Base-by-base conservation (phyloP, 441 rosid genomes). In the Heliophila coronopifolia region DNA sequence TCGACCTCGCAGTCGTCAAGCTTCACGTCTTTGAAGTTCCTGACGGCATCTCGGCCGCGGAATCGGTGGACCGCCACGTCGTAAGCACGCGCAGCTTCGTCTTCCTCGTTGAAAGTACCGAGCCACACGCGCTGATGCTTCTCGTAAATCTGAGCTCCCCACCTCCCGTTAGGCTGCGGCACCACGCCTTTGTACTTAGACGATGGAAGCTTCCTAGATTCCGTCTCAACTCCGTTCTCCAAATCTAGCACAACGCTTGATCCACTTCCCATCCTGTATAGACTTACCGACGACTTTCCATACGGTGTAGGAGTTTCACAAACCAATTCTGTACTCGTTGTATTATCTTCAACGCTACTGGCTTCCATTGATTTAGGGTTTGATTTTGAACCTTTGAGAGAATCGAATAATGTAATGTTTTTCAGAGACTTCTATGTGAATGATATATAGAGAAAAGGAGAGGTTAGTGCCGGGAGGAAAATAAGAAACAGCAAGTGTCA, bases 61-160 rank as follows among this genome's bases (percentile, higher is more conserved):
- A 91, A 91, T n/a, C 91, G 67, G 38, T 65, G 81, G 0, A 86
- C 96, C 2, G 98, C 96, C 27, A 83, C 80, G 66, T 91, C 98
- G 38, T 91, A 91, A 19, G 93, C 81, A 54, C 60, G 68, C 3
- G 96, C 96, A 0, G 98, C 98, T 44, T 87, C 98, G 32, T 83
- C 85, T 67, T 91, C 96, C 38, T 82, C 91, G 65, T 83, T 91
- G 70, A 91, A 91, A 5, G 98, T 91, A 2, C 98, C 98, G 1
- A 91, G 88, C 98, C 98, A 91, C 52, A 91, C 96, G 15, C 95
- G 78, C 59, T 87, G 96, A 54, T 91, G 98, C 68, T 91, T 91
- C 90, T 86, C 98, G 76, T 91, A 91, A 58, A 91, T 91, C 84
- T 91, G 96, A 12, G 98, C 94, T 0, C 98, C 97, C 98, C 99